phyloP scores from a whole-genome alignment of 805 yeast genomes.

The Schizosaccharomyces japonicus region DNA sequence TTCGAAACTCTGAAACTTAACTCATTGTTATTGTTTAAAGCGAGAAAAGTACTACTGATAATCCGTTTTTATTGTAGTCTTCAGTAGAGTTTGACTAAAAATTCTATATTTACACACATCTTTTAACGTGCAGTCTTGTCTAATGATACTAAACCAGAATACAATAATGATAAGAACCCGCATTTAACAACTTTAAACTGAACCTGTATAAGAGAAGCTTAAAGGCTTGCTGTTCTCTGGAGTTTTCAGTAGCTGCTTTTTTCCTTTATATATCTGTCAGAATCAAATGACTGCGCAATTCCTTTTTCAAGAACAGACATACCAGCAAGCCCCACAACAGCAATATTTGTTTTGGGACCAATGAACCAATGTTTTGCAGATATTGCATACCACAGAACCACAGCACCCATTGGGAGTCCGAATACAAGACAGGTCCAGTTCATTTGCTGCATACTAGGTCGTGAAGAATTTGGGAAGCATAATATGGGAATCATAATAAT shows the following conservation, averaged over 20 bases:
- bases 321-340: neutral
- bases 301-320: neutral
- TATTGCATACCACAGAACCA: neutral
- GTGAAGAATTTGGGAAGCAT: constrained; percentile 19
- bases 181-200: neutral
- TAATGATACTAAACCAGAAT: too few relatives aligned
- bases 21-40: too few relatives aligned
- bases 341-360: neutral
- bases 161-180: too few relatives aligned
- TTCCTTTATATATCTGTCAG: neutral
- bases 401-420: neutral
- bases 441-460: neutral
- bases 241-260: neutral
- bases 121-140: too few relatives aligned
- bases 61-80: too few relatives aligned
- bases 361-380: constrained; percentile 3
- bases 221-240: neutral
- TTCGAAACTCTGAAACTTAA: too few relatives aligned
- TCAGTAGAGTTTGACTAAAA: too few relatives aligned
- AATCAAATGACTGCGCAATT: neutral
- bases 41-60: too few relatives aligned
- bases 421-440: constrained; percentile 3
- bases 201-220: neutral
- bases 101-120: too few relatives aligned
- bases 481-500: constrained; percentile 34